Evolutionary conservation across 1,139 yeast genomes (phyloP).

Genomic region (Magnusiomyces sp.): DNA sequence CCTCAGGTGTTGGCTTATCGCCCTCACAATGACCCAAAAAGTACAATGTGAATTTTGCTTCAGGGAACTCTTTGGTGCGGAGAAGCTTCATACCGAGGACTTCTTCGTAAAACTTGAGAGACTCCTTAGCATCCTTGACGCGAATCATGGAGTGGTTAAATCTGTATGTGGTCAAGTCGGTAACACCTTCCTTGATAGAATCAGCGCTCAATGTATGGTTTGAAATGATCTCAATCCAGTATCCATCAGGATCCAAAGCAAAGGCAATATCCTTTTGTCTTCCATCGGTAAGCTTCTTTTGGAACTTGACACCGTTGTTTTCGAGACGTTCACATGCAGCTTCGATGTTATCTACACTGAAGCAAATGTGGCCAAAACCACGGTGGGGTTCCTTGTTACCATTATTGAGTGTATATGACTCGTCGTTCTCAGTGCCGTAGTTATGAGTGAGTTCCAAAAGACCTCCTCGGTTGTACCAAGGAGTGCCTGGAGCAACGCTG

Average conservation of each 20-base stretch:
- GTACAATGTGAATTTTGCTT: constrained; percentile 75
- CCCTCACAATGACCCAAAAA: constrained; percentile 57
- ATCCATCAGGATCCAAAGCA: constrained; percentile 90
- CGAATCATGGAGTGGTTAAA: constrained; percentile 93
- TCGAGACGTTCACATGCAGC: constrained; percentile 49
- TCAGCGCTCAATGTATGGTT: constrained; percentile 33
- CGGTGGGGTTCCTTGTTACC: constrained; percentile 80
- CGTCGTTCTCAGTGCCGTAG: constrained; percentile 63
- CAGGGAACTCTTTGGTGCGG: constrained; percentile 46
- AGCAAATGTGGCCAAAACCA: constrained; percentile 92
- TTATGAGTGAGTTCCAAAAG: constrained; percentile 78
- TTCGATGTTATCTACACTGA: constrained; percentile 73
- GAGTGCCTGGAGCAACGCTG: constrained; percentile 37
- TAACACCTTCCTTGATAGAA: too few species aligned
- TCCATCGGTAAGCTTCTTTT: constrained; percentile 80
- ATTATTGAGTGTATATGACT: constrained; percentile 51
- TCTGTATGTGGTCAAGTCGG: constrained; percentile 40
- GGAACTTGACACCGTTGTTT: constrained; percentile 56
- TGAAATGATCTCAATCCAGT: constrained; percentile 88
- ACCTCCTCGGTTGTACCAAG: constrained; percentile 62
- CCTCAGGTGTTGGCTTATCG: constrained; percentile 18
- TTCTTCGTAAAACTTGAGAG: constrained; percentile 68
- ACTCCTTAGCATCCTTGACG: constrained; percentile 71
- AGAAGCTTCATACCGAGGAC: constrained; percentile 73
- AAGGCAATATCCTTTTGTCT: constrained; percentile 90